phyloP scores from a whole-genome alignment of 306 rosid species.

The Cicer judaicum region DNA sequence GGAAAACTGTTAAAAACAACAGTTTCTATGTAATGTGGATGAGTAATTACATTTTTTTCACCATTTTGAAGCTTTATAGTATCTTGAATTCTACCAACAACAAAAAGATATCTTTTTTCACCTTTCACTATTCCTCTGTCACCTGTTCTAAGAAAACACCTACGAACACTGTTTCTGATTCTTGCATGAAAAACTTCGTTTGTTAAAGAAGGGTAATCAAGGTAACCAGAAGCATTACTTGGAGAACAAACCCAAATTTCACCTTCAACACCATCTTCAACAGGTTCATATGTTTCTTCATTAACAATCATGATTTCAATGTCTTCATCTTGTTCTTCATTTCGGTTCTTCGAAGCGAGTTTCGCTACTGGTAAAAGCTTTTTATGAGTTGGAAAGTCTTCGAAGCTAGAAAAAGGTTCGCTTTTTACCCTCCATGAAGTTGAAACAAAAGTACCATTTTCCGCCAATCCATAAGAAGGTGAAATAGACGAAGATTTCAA shows the following conservation, averaged over 20 bases:
- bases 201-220: constrained; percentile 70
- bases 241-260: constrained; percentile 88
- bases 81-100: constrained; percentile 67
- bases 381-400: constrained; percentile 58
- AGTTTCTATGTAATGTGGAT: constrained; percentile 72
- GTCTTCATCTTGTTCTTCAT: constrained; percentile 51
- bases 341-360: constrained; percentile 33
- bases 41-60: constrained; percentile 37
- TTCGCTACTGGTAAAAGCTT: constrained; percentile 73
- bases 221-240: constrained; percentile 79
- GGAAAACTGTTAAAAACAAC: constrained; percentile 56
- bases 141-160: constrained; percentile 67
- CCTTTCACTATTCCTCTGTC: constrained; percentile 76
- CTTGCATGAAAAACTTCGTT: constrained; percentile 58
- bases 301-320: constrained; percentile 66
- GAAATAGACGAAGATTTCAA: constrained; percentile 58
- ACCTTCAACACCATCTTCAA: constrained; percentile 76
- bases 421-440: constrained; percentile 62
- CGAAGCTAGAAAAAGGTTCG: constrained; percentile 11
- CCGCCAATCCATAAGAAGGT: constrained; percentile 87
- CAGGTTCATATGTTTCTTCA: constrained; percentile 66
- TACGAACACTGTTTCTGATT: constrained; percentile 45
- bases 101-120: constrained; percentile 62
- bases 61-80: constrained; percentile 53
- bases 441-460: constrained; percentile 86